A percentile compares a stretch with the other conserved stretches of the same genome.
Evolutionary conservation across 1,284 basidiomycete genomes (phyloP).

Genomic region (Microbotryomycetes sp.): DNA sequence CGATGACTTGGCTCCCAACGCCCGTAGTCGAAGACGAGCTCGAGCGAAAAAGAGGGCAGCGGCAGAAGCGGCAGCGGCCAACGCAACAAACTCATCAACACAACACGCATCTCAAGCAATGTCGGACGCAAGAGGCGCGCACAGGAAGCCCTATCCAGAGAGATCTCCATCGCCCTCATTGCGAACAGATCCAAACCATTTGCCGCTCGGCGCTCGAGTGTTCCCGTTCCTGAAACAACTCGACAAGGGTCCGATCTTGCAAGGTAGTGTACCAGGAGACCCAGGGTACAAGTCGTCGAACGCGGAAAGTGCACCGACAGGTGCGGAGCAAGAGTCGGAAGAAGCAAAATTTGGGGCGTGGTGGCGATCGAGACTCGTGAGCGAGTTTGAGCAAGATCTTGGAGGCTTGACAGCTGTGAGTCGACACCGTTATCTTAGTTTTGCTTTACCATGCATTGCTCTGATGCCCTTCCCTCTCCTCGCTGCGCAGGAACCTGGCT

Average conservation of each 20-base stretch:
- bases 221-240: constrained; percentile 25
- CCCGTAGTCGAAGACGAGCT: constrained; percentile 2
- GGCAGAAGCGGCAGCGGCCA: neutral
- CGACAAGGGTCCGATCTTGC: constrained; percentile 13
- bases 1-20: constrained; percentile 3
- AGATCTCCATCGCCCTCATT: constrained; percentile 21
- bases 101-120: neutral
- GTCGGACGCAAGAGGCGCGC: neutral
- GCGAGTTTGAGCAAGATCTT: constrained; percentile 30
- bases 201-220: constrained; percentile 18
- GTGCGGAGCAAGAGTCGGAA: constrained; percentile 3
- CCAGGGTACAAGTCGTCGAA: neutral
- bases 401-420: constrained; percentile 29
- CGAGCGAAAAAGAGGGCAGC: constrained; percentile 6
- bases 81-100: neutral
- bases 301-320: neutral
- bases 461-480: too few species aligned
- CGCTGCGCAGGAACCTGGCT: constrained; percentile 23
- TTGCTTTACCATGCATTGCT: too few species aligned
- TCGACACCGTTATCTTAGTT: too few species aligned
- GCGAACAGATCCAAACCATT: constrained; percentile 21
- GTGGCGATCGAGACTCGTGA: constrained; percentile 28
- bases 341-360: constrained; percentile 28
- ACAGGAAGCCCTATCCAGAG: constrained; percentile 20
- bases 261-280: constrained; percentile 23